Base-by-base conservation (phyloP, 2,329 filamentous ascomycete species). In the Amesomyces nigricolor region DNA sequence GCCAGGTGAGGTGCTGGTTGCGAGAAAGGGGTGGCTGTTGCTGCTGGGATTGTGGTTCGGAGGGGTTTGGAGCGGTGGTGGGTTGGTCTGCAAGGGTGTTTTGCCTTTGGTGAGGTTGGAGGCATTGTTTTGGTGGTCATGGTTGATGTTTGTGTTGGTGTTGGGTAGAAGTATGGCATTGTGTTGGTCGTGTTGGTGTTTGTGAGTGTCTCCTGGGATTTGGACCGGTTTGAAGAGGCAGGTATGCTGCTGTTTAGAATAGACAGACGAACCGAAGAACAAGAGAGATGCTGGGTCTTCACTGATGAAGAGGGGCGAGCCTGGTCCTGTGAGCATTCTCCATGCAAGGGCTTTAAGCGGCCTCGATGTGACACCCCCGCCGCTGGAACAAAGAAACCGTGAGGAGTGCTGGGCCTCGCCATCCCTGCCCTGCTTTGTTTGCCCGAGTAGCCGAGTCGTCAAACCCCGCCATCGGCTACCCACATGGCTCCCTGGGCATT, bases 371-470 rank as follows among this genome's bases (percentile, higher is more conserved):
- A 32, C 39, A 49, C 1, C 13, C 22, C 32, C 32, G 11, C 19
- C 29, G 19, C 26, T 4, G 17, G 38, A 43, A 58, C 52, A 56
- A 55, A 55, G 44, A 29, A 11, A 13, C 14, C 17, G 29, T 13
- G 14, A 26, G 22, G 13, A 6, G 30, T 13, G 19, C 35, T 46
- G 30, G n/a, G 19, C 45, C 6, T 44, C 29, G 11, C 30, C 35
- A 51, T 32, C 50, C 53, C 53, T 42, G 49, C n/a, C 16, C 8
- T 38, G 35, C 56, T 56, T 58, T 58, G 53, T 58, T 55, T 53
- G 53, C 48, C 17, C 38, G 38, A 5, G 45, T n/a, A 26, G 38
- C 13, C 29, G 16, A n/a, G 46, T 42, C 35, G 19, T 37, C 47
- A 22, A 39, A 39, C 35, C 51, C 53, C 29, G 19, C 54, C 38